These are phyloP conservation scores for Penicillium riverlandense DNA, from an alignment of 495 filamentous ascomycete species.

Conservation along the genomic window DNA sequence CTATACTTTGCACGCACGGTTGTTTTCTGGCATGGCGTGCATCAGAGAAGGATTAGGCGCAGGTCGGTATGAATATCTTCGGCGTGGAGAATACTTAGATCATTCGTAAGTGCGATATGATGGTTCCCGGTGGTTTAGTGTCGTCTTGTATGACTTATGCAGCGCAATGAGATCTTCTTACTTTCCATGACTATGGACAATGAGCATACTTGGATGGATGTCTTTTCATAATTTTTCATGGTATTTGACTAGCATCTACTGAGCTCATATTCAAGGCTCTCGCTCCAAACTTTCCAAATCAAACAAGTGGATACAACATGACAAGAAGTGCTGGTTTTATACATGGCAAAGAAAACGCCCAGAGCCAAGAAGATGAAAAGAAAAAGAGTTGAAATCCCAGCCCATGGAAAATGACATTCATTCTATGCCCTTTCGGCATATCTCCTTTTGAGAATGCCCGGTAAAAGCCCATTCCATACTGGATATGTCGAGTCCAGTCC, in stretches of 20 bases:
- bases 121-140: no score
- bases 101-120: no score
- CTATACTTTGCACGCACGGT: neutral
- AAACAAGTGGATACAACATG: neutral
- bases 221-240: no score
- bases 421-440: conserved; percentile 1
- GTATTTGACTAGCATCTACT: no score
- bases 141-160: no score
- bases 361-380: neutral
- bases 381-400: neutral
- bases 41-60: neutral
- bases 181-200: no score
- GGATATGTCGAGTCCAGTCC: no score
- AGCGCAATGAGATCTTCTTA: no score
- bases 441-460: neutral
- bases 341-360: conserved; percentile 10
- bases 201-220: no score
- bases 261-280: no score
- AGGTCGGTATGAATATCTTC: neutral
- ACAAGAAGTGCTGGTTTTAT: conserved; percentile 8
- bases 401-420: neutral
- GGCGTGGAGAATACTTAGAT: no score
- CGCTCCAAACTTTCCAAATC: neutral
- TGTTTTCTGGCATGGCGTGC: neutral
- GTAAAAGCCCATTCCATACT: no score